Conservation (phyloP, 2,329 filamentous ascomycete species). For the Sarocladium oryzae region DNA sequence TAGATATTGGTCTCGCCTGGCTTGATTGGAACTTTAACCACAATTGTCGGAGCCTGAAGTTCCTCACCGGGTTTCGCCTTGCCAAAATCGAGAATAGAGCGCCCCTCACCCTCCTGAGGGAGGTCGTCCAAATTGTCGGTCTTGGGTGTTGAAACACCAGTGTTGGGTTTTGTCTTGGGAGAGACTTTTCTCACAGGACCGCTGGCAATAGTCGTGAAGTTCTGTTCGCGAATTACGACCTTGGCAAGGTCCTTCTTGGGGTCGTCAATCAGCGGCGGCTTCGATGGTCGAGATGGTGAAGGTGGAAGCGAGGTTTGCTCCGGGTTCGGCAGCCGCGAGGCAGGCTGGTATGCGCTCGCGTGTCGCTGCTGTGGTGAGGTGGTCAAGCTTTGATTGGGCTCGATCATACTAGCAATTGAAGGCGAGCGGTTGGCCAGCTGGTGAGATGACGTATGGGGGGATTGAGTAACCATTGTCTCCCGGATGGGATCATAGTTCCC, state of each 20-base stretch:
- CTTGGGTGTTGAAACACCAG: slow-evolving; percentile 39
- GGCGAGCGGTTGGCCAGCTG: slow-evolving; percentile 52
- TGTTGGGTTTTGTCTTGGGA: slow-evolving; percentile 39
- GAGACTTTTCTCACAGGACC: slow-evolving; percentile 39
- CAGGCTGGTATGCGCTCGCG: slow-evolving; percentile 20
- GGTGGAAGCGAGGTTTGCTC: slow-evolving; percentile 29
- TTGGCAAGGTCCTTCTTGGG: slow-evolving; percentile 31
- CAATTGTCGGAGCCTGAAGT: slow-evolving; percentile 64
- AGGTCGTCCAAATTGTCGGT: slow-evolving; percentile 43
- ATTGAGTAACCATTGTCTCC: slow-evolving; percentile 51
- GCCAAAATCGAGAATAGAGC: slow-evolving; percentile 57
- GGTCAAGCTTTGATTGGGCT: slow-evolving; percentile 35
- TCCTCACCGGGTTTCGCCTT: slow-evolving; percentile 54
- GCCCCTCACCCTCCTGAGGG: slow-evolving; percentile 33
- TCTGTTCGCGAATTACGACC: slow-evolving; percentile 30
- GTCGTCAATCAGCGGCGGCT: slow-evolving; percentile 26
- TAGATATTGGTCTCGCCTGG: slow-evolving; percentile 76
- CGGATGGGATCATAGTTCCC: slow-evolving; percentile 63
- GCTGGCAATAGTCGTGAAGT: slow-evolving; percentile 34
- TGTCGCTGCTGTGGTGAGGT: slow-evolving; percentile 22
- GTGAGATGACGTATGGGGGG: slow-evolving; percentile 37
- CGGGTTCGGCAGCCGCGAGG: slow-evolving; percentile 27
- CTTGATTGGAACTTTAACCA: slow-evolving; percentile 74
- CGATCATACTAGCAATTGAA: slow-evolving; percentile 84
- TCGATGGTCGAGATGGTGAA: slow-evolving; percentile 35